Evolutionary conservation across 1,284 basidiomycete species (phyloP).

Genomic region (Heterobasidion irregulare): DNA sequence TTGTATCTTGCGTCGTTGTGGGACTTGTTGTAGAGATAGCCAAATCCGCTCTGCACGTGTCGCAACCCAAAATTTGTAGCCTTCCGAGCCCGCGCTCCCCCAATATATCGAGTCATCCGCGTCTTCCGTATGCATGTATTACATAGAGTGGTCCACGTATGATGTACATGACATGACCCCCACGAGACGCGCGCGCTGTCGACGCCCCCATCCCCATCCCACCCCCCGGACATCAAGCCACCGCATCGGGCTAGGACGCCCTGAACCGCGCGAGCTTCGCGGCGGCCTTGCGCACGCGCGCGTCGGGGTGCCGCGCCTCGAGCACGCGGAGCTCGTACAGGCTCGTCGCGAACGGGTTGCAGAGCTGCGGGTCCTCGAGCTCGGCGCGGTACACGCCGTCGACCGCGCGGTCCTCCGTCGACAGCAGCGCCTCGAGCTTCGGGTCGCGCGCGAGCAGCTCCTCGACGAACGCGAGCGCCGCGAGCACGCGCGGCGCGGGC

Average conservation of each 20-base stretch:
- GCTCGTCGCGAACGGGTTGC: conserved; percentile 62
- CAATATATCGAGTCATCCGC: too few relatives aligned
- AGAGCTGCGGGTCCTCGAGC: conserved; percentile 81
- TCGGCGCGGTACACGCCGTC: conserved; percentile 80
- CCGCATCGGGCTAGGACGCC: neutral
- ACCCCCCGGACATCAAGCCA: neutral
- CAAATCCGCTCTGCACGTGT: too few relatives aligned
- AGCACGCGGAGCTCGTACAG: conserved; percentile 66
- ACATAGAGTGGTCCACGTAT: too few relatives aligned
- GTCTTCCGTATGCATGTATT: too few relatives aligned
- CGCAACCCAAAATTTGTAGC: too few relatives aligned
- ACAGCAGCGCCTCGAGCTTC: conserved; percentile 76
- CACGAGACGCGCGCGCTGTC: neutral
- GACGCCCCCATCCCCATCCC: neutral
- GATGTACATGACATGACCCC: too few relatives aligned
- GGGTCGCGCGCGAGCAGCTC: conserved; percentile 70
- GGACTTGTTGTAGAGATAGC: too few relatives aligned
- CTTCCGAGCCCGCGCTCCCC: too few relatives aligned
- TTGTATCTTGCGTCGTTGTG: too few relatives aligned
- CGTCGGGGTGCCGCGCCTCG: conserved; percentile 50
- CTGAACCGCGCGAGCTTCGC: conserved; percentile 8
- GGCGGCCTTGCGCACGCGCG: conserved; percentile 40
- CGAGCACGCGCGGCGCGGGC: conserved; percentile 59
- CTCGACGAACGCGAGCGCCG: conserved; percentile 67
- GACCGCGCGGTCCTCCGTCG: conserved; percentile 77